Evolutionary conservation across 2,329 filamentous ascomycete genomes (phyloP), one percentile per base, ranked within the genome.

Genomic region (Beauveria brongniartii): DNA sequence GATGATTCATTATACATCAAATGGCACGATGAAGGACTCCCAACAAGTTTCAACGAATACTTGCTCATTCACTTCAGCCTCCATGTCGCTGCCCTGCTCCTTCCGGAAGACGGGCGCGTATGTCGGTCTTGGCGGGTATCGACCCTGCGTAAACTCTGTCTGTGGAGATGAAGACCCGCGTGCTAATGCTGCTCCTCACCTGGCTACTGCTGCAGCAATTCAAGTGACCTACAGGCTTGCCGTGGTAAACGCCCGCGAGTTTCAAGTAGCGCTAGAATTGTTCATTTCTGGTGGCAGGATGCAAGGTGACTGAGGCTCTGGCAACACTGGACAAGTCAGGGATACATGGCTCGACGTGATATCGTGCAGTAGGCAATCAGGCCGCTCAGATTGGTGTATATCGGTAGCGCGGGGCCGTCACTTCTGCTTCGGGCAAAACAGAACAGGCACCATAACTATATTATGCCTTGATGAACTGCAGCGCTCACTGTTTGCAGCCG

Each of bases 131-230:
- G 56, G 56, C 56, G 56, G 57, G 50, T 59, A 59, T 54, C 18
- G 18, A 37, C 20, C 46, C 34, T 51, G 34, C 22, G 26, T 20
- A 44, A 51, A 40, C 20, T 18, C 2, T 48, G 48, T 41, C 30
- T 47, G 50, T 48, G 58, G 58, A 60, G 58, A 54, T 60, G 37
- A 34, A 40, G 50, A 40, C 58, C 41, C 58, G 46, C 55, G 55
- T 16, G 47, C 14, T 28, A 40, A 46, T 46, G n/a, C 10, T 28
- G 24, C 24, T 55, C 26, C 40, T 55, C 12, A 56, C 8, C 22
- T 37, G 16, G 10, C 41, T 56, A 12, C 14, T 30, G 20, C 26
- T 28, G 26, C n/a, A 22, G 10, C 18, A 7, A 12, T 52, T 37
- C 18, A 20, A 37, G 9, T 20, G n/a, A 28, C 37, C 14, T 24